Evolutionary conservation across 1,284 basidiomycete species (phyloP), one percentile per base, ranked within the genome.

Genomic region (Trichosporon inkin): DNA sequence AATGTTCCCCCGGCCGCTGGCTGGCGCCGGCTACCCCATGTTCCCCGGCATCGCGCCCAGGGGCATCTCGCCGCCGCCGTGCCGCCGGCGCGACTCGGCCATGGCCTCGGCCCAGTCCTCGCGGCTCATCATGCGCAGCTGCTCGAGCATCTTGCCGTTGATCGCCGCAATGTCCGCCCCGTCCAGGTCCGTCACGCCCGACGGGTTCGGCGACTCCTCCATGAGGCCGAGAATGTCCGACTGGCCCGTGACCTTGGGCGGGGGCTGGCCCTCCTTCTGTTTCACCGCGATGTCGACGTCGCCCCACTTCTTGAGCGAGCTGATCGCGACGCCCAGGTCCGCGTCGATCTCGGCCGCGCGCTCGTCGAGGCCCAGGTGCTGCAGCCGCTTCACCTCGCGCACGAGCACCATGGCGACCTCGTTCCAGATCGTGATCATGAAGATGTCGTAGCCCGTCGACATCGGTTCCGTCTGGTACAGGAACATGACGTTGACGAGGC

Each of bases 401-500:
- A 71, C 44, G 3, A 71, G 57, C 22, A 68, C 61, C 69, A 68
- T 71, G 38, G 68, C 66, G 7, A 68, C 66, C 36, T 67, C 65
- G 57, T 67, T 69, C 69, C 69, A 71, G 24, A 68, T 63, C 5
- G 64, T 67, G 40, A 67, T 66, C 58, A 67, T 66, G 60, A 66
- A 69, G 20, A 63, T 60, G 56, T 67, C 67, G 58, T 65, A 67
- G 44, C 60, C 67, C 1, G 62, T 60, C 44, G 57, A 58, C 58
- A 67, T 51, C 14, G 63, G 67, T 44, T 62, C 58, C 20, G 60
- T 62, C 57, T 62, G 56, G 60, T 65, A 66, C 44, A 65, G 49
- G 40, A 64, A 66, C 54, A 71, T 67, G 40, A 71, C 57, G 41
- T 61, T 64, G 57, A 67, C 67, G 49, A 69, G 57, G 24, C 68